Evolutionary conservation across 73 alveolate genomes (phyloP), one percentile per base, ranked within the genome.

Genomic region (Uronychia binucleata): DNA sequence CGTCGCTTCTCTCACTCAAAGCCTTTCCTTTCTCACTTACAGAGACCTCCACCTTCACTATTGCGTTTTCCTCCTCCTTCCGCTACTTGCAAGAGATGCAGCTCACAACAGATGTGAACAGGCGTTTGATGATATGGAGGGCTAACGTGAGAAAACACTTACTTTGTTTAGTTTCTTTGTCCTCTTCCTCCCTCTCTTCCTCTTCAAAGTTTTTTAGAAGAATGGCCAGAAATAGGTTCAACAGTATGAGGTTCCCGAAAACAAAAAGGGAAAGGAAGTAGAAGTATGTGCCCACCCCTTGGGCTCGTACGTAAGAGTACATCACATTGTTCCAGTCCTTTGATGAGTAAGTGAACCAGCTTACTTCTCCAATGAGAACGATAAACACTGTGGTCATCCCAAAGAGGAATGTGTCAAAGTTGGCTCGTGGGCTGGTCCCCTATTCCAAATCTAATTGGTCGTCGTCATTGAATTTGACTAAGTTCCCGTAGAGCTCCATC

Each of bases 321-420:
- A 90, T 84, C 26, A 81, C 74, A 13, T 67, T 59, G 79, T 90
- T 86, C 96, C 96, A 90, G 67, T 82, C 77, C 93, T 86, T 28
- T 32, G 60, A 32, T 79, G 88, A 35, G 79, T 79, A 86, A 60
- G 77, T 46, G 35, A 80, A 32, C 59, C 32, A 1, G 26, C 29
- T 27, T 83, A 34, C 88, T 88, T 75, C 74, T 88, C 88, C 80
- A 33, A 86, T 58, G 5, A 86, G 93, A 46, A 86, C 88, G 1
- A 80, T 74, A 60, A 86, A 86, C 26, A 86, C 93, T 0, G 93
- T 74, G n/a, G 77, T 34, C 30, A 86, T 75, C 19, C 89, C 31
- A 28, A 29, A 25, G 33, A 86, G 79, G 59, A 80, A 80, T 0
- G 93, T 46, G 57, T 86, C 80, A 80, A 86, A 86, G 31, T 84